These are phyloP conservation scores for Aurinia saxatilis DNA, from an alignment of 345 rosid species.

Conservation along the genomic window DNA sequence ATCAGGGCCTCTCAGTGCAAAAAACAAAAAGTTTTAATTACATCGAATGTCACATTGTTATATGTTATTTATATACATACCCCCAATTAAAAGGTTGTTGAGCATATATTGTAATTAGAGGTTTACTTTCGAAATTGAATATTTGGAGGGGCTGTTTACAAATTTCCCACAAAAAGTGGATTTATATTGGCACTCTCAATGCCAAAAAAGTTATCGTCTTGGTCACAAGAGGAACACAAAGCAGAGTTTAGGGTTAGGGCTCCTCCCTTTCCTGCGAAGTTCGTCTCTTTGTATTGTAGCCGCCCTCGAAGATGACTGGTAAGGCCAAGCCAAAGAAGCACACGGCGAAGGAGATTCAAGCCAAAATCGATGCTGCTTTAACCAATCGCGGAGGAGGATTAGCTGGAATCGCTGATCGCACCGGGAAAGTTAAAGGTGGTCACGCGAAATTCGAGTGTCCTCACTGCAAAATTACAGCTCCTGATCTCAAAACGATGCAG, in stretches of 20 bases:
- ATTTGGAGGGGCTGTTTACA: not conserved
- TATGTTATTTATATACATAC: no score
- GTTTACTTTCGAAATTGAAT: no score
- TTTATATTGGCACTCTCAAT: not conserved
- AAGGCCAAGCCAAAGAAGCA: conserved; percentile 99
- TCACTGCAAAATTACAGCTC: conserved; percentile 69
- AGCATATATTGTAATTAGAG: no score
- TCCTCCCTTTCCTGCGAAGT: conserved; percentile 6
- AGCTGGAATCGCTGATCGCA: conserved; percentile 68
- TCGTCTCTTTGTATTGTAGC: not conserved
- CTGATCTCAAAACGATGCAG: conserved; percentile 80
- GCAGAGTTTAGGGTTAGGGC: conserved; percentile 21
- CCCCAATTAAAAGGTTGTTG: no score
- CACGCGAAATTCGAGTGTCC: conserved; percentile 94
- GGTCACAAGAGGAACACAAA: conserved; percentile 5
- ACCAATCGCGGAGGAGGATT: conserved; percentile 95
- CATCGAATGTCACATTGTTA: no score
- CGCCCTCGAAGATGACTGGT: conserved; percentile 53
- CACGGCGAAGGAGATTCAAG: conserved; percentile 88
- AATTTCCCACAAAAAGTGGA: not conserved
- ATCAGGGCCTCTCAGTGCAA: no score
- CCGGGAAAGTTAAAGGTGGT: conserved; percentile 72
- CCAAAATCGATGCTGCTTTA: conserved; percentile 81
- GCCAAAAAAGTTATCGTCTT: not conserved
- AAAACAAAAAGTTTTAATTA: no score